phyloP scores from a whole-genome alignment of 2,329 filamentous ascomycete genomes.

The Alternaria triticina region DNA sequence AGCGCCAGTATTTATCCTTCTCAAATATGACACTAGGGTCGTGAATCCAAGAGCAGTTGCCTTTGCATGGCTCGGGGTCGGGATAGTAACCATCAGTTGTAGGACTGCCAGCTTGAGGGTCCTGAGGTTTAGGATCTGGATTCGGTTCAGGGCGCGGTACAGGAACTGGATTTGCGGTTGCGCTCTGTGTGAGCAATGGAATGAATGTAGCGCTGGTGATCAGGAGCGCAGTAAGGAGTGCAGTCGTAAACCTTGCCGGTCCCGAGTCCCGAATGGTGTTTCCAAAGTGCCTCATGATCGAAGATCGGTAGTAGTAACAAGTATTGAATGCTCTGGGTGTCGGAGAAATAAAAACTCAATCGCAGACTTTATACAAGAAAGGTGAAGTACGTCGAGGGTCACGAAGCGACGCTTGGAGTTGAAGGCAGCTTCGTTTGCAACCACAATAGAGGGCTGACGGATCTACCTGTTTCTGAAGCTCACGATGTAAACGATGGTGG shows the following conservation, averaged over 20 bases:
- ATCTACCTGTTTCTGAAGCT: neutral
- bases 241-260: constrained; percentile 7
- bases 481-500: neutral
- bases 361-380: neutral
- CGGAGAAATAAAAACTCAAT: neutral
- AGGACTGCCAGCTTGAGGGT: constrained; percentile 1
- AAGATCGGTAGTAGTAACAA: neutral
- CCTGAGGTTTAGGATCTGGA: neutral
- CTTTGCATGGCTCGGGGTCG: constrained; percentile 47
- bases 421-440: constrained; percentile 2
- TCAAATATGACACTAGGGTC: constrained; percentile 56
- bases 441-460: neutral
- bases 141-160: neutral
- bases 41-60: constrained; percentile 51
- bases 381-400: constrained; percentile 2
- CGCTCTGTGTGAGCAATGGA: constrained; percentile 13
- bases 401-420: neutral
- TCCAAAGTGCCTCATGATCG: neutral
- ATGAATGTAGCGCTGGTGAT: constrained; percentile 21
- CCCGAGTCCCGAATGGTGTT: constrained; percentile 1
- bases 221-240: constrained; percentile 13
- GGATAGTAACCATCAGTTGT: constrained; percentile 20
- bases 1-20: constrained; percentile 57
- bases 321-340: neutral
- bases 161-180: constrained; percentile 2